Base-by-base conservation (phyloP, 2,329 filamentous ascomycete species). In the Phaeophleospora eucalypticola region DNA sequence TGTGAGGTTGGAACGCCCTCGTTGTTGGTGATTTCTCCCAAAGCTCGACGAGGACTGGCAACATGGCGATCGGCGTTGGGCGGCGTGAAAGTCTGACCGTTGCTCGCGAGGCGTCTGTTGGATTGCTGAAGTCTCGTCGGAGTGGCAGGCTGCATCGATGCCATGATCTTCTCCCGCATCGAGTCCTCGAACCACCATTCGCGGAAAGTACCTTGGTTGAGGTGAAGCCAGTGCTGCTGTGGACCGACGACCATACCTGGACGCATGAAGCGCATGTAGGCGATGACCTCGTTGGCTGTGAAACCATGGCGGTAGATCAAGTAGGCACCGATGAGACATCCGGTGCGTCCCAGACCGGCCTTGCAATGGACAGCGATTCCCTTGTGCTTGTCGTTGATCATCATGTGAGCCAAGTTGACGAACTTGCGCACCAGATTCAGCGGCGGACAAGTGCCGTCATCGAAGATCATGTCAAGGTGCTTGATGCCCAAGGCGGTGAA, bases 391-490 rank as follows among this genome's bases (percentile, higher is more conserved):
- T 90, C 78, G 1, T 84, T 90, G 63, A 98, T 98, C 70, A 86
- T 95, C 65, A 95, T 87, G 64, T 97, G 93, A 1, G 93, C 90
- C 49, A 98, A 78, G 58, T 88, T 88, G 68, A 98, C 91, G 67
- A 98, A 98, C 65, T 90, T 90, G 58, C 88, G 83, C 20, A 98
- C 93, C n/a, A 90, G 84, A 15, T 81, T 81, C 43, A 98, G 75
- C 2, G 89, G 83, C 17, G 93, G 93, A 67, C 93, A 98, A 3
- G 93, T 98, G 55, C 93, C 93, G 61, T 98, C 93, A 63, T 97
- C 93, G 64, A 98, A 98, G 63, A 98, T 97, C 93, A 98, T 98
- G 71, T 98, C 93, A 34, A 97, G 77, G 66, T 98, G 93, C 61
- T 89, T 84, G 63, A 98, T 97, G 21, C 91, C 91, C 43, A 98